phyloP scores from a whole-genome alignment of 2,329 filamentous ascomycete genomes.

The Xylariaceae sp. region DNA sequence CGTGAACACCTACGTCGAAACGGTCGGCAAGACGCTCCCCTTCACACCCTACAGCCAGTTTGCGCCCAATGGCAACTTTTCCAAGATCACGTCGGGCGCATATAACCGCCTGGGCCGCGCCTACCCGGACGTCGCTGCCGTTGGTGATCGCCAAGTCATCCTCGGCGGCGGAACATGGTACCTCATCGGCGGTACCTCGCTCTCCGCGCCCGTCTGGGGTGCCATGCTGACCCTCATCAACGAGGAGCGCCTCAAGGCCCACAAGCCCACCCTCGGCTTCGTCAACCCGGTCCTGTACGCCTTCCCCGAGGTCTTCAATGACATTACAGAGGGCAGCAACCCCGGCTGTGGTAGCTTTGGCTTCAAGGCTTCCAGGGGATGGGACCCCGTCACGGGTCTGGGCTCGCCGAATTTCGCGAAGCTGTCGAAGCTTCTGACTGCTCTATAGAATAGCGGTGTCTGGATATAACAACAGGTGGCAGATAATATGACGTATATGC shows the following conservation, averaged over 20 bases:
- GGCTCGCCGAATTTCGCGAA: conserved; percentile 22
- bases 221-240: conserved; percentile 46
- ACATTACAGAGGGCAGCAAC: conserved; percentile 35
- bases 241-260: conserved; percentile 41
- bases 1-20: conserved; percentile 35
- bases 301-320: conserved; percentile 36
- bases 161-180: conserved; percentile 29
- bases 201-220: conserved; percentile 53
- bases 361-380: conserved; percentile 37
- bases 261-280: conserved; percentile 46
- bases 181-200: conserved; percentile 43
- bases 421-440: conserved; percentile 14
- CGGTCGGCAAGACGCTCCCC: conserved; percentile 19
- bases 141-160: conserved; percentile 36
- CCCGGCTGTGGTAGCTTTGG: conserved; percentile 36
- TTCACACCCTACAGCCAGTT: conserved; percentile 21
- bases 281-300: conserved; percentile 47
- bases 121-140: conserved; percentile 35
- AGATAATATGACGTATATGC: too few relatives aligned
- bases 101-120: conserved; percentile 34
- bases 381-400: conserved; percentile 37
- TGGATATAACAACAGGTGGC: too few relatives aligned
- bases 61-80: conserved; percentile 28
- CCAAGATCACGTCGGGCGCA: conserved; percentile 30
- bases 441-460: conserved; percentile 4